Evolutionary conservation across 805 yeast genomes (phyloP), one percentile per base, ranked within the genome.

Genomic region (Saccharomycopsis sp.): DNA sequence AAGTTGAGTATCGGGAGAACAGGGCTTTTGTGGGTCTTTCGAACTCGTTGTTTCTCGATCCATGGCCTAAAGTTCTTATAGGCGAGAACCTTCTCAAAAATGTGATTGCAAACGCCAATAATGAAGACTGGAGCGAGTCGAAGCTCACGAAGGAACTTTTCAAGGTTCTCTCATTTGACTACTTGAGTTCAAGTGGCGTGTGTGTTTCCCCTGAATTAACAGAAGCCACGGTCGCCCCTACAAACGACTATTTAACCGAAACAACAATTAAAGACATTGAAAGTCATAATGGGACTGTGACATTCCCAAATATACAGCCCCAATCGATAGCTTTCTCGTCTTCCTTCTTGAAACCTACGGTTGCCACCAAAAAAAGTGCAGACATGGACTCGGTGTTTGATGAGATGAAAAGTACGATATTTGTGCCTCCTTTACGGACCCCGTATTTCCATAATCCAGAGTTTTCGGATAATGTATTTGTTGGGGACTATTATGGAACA

Each of bases 401-500:
- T 29, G 68, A 75, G 44, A 74, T 89, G 55, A 76, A 76, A 50
- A 71, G 79, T 34, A 80, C 88, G 2, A 82, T 91, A 3, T 89
- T 83, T 65, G 79, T 91, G 8, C 96, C 96, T 1, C 89, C 90
- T 0, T 65, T 87, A 47, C 67, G 67, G 52, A 67, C 72, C 3
- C 61, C 67, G 8, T 65, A 55, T 34, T 60, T 51, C 29, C 50
- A 63, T n/a, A 64, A 69, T 50, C 68, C 72, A 18, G 60, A 60
- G 4, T 40, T 59, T 29, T 57, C 53, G 14, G 58, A 63, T 15
- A 55, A 54, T 50, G 59, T 62, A 18, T 64, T 70, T n/a, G 70
- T 75, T 15, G 89, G 90, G 0, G 69, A 74, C 21, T 83, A 75
- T 64, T 91, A 90, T 67, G 97, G 97, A 0, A 91, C 97, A 0